Conservation (phyloP, 148 eudicot genomes). For the Rhododendron vialii region DNA sequence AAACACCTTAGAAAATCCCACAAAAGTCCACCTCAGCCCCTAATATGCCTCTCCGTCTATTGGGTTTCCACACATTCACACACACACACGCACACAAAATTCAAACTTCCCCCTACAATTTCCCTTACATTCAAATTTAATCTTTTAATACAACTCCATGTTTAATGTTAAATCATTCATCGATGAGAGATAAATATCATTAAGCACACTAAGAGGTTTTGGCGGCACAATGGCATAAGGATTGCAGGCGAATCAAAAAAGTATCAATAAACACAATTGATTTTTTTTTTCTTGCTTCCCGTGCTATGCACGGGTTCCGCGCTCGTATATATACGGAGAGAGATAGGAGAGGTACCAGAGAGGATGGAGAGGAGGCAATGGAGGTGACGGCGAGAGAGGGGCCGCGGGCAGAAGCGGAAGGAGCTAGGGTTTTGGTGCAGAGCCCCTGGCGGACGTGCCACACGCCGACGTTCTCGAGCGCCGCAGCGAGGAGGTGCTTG, state of each 20-base stretch:
- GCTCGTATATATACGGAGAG: background rate
- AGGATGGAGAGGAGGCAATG: slow-evolving; percentile 56
- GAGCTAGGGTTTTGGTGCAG: slow-evolving; percentile 59
- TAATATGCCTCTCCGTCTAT: too few species aligned
- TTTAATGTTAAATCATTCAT: background rate
- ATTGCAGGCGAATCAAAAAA: too few species aligned
- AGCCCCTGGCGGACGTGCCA: slow-evolving; percentile 82
- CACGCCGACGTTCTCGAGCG: slow-evolving; percentile 75
- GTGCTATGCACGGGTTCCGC: too few species aligned
- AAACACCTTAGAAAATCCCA: background rate
- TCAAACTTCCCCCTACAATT: background rate
- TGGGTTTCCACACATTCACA: background rate
- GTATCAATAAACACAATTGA: background rate
- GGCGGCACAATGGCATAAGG: too few species aligned
- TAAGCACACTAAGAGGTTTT: background rate
- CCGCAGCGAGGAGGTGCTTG: slow-evolving; percentile 66
- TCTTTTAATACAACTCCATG: too few species aligned
- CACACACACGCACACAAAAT: background rate
- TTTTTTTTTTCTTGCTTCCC: too few species aligned
- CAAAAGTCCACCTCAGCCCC: background rate
- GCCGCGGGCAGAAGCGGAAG: slow-evolving; percentile 47
- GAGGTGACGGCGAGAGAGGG: slow-evolving; percentile 81
- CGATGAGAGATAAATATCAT: background rate
- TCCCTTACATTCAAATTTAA: background rate
- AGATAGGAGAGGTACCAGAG: slow-evolving; percentile 33